These are phyloP conservation scores for Triticum urartu DNA, from an alignment of 176 grass and related monocot genomes.

Conservation along the genomic window DNA sequence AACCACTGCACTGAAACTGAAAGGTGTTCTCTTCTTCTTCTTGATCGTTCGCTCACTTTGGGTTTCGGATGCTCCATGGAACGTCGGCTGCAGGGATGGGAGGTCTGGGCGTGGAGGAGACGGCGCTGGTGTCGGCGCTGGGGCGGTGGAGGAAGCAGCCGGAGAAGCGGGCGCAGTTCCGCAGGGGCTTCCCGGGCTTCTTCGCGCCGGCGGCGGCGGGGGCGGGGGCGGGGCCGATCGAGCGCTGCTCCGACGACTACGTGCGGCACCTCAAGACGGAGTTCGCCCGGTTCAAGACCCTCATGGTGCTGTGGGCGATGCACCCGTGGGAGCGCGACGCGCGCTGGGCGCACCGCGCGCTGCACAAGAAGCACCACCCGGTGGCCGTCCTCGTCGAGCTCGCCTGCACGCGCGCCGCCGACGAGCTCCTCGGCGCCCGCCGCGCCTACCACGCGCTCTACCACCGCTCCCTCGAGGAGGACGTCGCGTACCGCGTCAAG, in stretches of 20 bases:
- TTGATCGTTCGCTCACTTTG: background rate
- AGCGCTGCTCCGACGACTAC: conserved; percentile 73
- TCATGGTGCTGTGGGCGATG: conserved; percentile 70
- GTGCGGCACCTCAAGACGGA: conserved; percentile 49
- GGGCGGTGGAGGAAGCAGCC: conserved; percentile 61
- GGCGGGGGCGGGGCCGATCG: conserved; percentile 36
- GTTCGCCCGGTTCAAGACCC: conserved; percentile 70
- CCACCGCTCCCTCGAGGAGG: conserved; percentile 81
- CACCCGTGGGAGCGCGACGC: conserved; percentile 88
- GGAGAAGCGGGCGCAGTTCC: conserved; percentile 55
- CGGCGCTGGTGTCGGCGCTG: conserved; percentile 51
- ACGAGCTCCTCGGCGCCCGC: conserved; percentile 65
- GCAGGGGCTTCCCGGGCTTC: conserved; percentile 52
- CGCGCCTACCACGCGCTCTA: conserved; percentile 73
- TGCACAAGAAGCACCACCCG: conserved; percentile 54
- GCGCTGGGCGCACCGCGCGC: conserved; percentile 62
- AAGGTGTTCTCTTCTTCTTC: background rate
- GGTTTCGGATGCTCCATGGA: background rate
- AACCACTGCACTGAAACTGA: background rate
- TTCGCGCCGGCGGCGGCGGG: conserved; percentile 30
- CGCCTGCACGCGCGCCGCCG: conserved; percentile 70
- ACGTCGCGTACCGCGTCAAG: conserved; percentile 74
- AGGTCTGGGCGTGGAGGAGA: conserved; percentile 79
- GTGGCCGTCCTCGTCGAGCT: conserved; percentile 64
- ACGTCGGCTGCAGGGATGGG: conserved; percentile 43